Percentiles rank a stretch among this genome's conserved stretches.
phyloP scores from a whole-genome alignment of 2,329 filamentous ascomycete species.

The Bisporella sp. region DNA sequence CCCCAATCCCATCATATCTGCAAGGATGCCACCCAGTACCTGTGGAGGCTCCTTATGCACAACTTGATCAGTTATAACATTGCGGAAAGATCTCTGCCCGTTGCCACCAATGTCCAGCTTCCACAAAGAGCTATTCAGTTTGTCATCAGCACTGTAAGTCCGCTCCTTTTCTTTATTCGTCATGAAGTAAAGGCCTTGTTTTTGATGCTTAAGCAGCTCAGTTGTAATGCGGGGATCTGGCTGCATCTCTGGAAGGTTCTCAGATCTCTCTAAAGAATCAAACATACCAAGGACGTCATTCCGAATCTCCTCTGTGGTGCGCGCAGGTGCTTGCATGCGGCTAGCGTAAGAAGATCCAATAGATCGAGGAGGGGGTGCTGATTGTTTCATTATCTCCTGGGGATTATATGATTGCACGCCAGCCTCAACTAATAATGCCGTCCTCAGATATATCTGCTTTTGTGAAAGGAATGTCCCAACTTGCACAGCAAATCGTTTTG shows the following conservation, averaged over 20 bases:
- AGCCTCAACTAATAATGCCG: conserved; percentile 57
- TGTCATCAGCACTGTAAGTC: conserved; percentile 49
- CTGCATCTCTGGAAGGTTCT: conserved; percentile 69
- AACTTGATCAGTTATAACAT: conserved; percentile 75
- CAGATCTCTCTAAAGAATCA: conserved; percentile 69
- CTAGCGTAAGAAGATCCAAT: conserved; percentile 30
- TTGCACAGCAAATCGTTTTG: conserved; percentile 53
- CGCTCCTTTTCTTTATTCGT: conserved; percentile 64
- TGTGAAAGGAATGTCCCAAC: conserved; percentile 64
- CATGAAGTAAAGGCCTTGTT: conserved; percentile 86
- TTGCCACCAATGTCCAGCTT: conserved; percentile 49
- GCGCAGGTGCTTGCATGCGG: conserved; percentile 28
- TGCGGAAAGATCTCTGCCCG: conserved; percentile 61
- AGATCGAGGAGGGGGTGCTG: conserved; percentile 19
- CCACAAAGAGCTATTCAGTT: conserved; percentile 71
- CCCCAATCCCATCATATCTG: conserved; percentile 85
- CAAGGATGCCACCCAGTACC: conserved; percentile 66
- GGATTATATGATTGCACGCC: conserved; percentile 73
- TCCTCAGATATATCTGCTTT: conserved; percentile 59
- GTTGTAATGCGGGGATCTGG: conserved; percentile 56
- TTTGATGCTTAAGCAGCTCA: conserved; percentile 75
- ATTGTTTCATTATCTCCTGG: conserved; percentile 37
- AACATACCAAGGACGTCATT: conserved; percentile 83
- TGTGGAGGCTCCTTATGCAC: conserved; percentile 54
- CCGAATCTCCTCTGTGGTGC: conserved; percentile 80